Conservation (phyloP, 768 basidiomycete species). For the Lactarius trivialis region DNA sequence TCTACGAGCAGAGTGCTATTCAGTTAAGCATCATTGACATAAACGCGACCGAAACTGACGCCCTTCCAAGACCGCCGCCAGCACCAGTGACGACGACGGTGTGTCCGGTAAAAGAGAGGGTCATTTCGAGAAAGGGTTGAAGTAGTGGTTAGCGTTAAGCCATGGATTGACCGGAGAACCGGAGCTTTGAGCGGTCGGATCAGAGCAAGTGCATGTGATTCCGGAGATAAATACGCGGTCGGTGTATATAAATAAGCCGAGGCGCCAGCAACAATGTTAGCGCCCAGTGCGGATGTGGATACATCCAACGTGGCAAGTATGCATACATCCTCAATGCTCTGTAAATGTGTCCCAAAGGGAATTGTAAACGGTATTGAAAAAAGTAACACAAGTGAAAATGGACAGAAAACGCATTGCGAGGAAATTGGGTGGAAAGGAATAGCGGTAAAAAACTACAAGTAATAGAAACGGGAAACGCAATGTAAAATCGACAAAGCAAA, state of each 20-base stretch:
- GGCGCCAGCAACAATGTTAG: background rate
- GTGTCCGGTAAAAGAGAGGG: constrained; percentile 75
- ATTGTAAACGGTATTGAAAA: background rate
- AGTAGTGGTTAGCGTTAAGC: no score
- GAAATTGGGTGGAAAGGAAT: constrained; percentile 9
- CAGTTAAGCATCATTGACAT: background rate
- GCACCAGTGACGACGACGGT: constrained; percentile 95
- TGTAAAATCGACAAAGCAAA: constrained; percentile 20
- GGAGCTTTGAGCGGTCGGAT: background rate
- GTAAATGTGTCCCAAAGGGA: constrained; percentile 12
- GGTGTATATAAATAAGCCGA: constrained; percentile 16
- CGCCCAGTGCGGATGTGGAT: constrained; percentile 19
- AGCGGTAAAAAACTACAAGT: constrained; percentile 22
- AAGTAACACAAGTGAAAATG: constrained; percentile 1
- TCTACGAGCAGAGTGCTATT: constrained; percentile 34
- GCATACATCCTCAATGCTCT: constrained; percentile 21
- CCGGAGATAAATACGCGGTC: background rate
- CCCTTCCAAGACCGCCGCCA: constrained; percentile 88
- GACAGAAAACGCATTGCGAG: constrained; percentile 12
- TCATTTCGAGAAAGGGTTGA: constrained; percentile 32
- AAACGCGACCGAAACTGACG: constrained; percentile 47
- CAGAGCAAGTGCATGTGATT: constrained; percentile 7
- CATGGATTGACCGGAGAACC: background rate
- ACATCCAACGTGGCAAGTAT: constrained; percentile 16
- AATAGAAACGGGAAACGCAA: constrained; percentile 21